phyloP scores from a whole-genome alignment of 2,329 filamentous ascomycete genomes.

The Emericellopsis atlantica region DNA sequence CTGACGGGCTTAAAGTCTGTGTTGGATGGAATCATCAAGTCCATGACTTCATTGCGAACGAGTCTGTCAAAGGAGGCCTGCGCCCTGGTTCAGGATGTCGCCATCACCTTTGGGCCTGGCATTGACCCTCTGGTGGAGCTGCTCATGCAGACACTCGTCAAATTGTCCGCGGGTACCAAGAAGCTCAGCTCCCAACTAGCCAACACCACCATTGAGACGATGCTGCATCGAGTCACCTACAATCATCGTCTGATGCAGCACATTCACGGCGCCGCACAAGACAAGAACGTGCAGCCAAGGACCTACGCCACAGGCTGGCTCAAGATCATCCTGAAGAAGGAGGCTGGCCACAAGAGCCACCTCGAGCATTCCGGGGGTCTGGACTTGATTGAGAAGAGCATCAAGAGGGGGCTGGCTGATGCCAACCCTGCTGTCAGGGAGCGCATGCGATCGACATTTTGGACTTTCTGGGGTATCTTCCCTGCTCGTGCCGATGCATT shows the following conservation, averaged over 20 bases:
- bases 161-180: slow-evolving; percentile 80
- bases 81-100: slow-evolving; percentile 72
- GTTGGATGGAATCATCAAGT: slow-evolving; percentile 82
- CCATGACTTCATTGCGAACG: slow-evolving; percentile 70
- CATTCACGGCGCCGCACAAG: slow-evolving; percentile 67
- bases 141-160: slow-evolving; percentile 78
- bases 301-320: slow-evolving; percentile 73
- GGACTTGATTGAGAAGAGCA: slow-evolving; percentile 73
- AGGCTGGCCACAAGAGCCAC: slow-evolving; percentile 64
- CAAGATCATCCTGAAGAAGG: slow-evolving; percentile 66
- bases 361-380: slow-evolving; percentile 77
- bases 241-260: slow-evolving; percentile 75
- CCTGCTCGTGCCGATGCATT: slow-evolving; percentile 67
- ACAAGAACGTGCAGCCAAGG: slow-evolving; percentile 87
- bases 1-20: slow-evolving; percentile 58
- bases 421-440: slow-evolving; percentile 84
- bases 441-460: slow-evolving; percentile 74
- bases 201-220: slow-evolving; percentile 65
- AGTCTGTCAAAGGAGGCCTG: slow-evolving; percentile 84
- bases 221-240: slow-evolving; percentile 72
- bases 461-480: slow-evolving; percentile 71
- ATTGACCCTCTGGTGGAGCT: slow-evolving; percentile 87
- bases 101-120: slow-evolving; percentile 59
- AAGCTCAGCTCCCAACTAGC: slow-evolving; percentile 83
- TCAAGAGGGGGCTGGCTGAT: slow-evolving; percentile 81